Evolutionary conservation across 2,329 filamentous ascomycete genomes (phyloP).

Genomic region (Fusarium gaditjirri): DNA sequence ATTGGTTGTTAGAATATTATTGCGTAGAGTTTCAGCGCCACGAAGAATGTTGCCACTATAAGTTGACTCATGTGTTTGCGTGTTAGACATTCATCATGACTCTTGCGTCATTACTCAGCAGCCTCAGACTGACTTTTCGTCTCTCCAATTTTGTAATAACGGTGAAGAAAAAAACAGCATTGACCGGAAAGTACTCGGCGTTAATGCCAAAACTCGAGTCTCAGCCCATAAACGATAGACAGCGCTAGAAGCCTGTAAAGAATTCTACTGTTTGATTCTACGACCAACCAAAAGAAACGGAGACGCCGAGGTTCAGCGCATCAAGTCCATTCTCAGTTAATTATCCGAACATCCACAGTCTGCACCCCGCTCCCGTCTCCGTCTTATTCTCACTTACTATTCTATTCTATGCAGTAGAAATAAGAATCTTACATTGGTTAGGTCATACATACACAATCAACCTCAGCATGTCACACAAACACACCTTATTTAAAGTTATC

Average conservation of each 20-base stretch:
- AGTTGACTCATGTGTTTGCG: not conserved
- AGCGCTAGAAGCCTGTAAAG: constrained; percentile 21
- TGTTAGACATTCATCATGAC: not conserved
- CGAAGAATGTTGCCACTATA: not conserved
- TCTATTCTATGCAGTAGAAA: not conserved
- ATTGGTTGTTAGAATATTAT: not conserved
- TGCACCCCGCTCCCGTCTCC: not conserved
- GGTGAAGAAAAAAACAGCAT: not conserved
- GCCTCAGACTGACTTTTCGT: not conserved
- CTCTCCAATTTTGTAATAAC: not conserved
- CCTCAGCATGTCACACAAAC: not conserved
- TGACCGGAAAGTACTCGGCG: constrained; percentile 10
- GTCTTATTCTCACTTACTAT: not conserved
- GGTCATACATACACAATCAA: accelerated
- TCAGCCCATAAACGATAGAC: not conserved
- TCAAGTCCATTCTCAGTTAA: not conserved
- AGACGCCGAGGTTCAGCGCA: constrained; percentile 4
- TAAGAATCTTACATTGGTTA: not conserved
- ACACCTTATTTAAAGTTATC: no score
- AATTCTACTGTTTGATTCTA: constrained; percentile 9
- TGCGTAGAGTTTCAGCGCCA: not conserved
- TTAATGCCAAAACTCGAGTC: constrained; percentile 1
- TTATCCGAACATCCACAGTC: constrained; percentile 7
- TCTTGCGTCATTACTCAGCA: not conserved
- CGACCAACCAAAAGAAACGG: constrained; percentile 20